Evolutionary conservation across 2,329 filamentous ascomycete species (phyloP).

Genomic region (Phoma sp.): DNA sequence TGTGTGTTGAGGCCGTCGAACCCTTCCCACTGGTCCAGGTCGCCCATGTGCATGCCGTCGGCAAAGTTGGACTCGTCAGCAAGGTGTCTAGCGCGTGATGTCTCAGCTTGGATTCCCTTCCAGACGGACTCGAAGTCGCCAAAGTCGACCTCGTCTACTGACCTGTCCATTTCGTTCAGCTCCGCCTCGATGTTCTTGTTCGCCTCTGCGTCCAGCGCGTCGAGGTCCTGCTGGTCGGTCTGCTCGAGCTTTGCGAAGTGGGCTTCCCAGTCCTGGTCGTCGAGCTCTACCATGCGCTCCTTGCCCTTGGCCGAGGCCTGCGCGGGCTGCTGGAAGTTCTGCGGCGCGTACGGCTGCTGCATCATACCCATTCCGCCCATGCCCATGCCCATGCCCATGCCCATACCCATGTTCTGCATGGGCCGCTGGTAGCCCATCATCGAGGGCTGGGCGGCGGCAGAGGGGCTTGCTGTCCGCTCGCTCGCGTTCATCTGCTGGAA

Average conservation of each 20-base stretch:
- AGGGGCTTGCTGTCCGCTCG: conserved; percentile 67
- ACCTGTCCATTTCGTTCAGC: conserved; percentile 87
- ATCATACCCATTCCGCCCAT: conserved; percentile 61
- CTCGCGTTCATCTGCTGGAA: conserved; percentile 72
- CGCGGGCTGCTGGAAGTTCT: conserved; percentile 55
- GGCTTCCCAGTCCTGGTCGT: conserved; percentile 93
- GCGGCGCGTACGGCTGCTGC: conserved; percentile 51
- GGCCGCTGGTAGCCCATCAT: conserved; percentile 65
- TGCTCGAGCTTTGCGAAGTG: conserved; percentile 90
- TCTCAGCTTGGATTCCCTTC: conserved; percentile 81
- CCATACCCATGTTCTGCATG: conserved; percentile 37
- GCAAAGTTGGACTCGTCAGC: conserved; percentile 69
- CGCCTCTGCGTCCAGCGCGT: conserved; percentile 65
- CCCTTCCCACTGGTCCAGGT: conserved; percentile 79
- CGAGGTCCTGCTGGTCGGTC: conserved; percentile 59
- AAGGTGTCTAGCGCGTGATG: conserved; percentile 72
- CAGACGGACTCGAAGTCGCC: conserved; percentile 93
- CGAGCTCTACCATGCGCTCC: conserved; percentile 81
- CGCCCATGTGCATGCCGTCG: conserved; percentile 68
- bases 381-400: conserved; percentile 55
- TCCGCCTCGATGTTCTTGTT: conserved; percentile 82
- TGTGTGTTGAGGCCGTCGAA: conserved; percentile 75
- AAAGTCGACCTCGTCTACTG: conserved; percentile 77
- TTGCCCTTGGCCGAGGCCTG: conserved; percentile 76
- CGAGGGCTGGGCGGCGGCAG: conserved; percentile 49